phyloP scores from a whole-genome alignment of 495 filamentous ascomycete genomes.

The Neurospora sp. region DNA sequence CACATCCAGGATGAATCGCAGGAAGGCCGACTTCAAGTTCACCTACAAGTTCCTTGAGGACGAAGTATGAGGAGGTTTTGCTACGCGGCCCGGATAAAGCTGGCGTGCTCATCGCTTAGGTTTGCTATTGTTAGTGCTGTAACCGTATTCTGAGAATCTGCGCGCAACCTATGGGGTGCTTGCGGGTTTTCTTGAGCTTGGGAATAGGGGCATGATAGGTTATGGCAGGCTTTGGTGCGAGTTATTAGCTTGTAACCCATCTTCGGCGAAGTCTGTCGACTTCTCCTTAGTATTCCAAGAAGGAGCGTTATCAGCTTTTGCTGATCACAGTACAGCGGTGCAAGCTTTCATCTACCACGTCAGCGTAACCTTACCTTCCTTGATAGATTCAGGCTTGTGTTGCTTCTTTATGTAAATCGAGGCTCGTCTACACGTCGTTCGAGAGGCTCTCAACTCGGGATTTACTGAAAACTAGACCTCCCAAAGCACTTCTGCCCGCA shows the following conservation, averaged over 20 bases:
- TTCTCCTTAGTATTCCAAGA: not conserved
- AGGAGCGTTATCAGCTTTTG: not conserved
- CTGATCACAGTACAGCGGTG: not conserved
- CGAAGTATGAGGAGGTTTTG: not conserved
- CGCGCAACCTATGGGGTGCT: not conserved
- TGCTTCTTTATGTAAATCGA: not conserved
- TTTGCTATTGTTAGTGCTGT: not conserved
- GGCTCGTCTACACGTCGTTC: not conserved
- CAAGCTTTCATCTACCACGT: not conserved
- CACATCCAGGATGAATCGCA: conserved; percentile 82
- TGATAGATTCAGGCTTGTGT: not conserved
- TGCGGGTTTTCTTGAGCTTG: not conserved
- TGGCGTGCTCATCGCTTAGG: not conserved
- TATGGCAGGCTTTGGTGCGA: not conserved
- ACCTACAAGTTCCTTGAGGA: conserved; percentile 69
- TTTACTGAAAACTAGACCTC: not conserved
- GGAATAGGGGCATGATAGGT: not conserved
- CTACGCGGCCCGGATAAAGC: not conserved
- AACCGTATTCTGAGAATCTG: not conserved
- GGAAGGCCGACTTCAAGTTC: conserved; percentile 98
- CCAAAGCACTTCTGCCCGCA: not conserved
- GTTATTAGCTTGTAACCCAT: not conserved
- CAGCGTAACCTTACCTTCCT: not conserved
- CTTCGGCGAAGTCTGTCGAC: not conserved
- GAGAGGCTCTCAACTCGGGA: not conserved